phyloP scores from a whole-genome alignment of 2,329 filamentous ascomycete genomes.

The Penicillium sp. region DNA sequence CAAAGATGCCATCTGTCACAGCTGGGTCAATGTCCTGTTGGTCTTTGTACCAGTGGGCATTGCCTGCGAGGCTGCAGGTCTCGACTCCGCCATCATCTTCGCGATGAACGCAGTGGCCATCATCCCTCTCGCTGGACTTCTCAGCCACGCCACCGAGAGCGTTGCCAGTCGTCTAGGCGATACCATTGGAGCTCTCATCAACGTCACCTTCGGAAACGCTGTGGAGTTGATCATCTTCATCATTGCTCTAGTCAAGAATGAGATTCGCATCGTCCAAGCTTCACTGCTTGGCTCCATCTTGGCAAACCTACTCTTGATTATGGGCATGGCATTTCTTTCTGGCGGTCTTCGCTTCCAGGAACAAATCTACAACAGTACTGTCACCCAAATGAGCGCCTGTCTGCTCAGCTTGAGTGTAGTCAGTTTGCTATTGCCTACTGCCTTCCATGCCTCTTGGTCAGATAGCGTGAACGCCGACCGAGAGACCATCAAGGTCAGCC shows the following conservation, averaged over 20 bases:
- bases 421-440: slow-evolving; percentile 84
- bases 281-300: slow-evolving; percentile 87
- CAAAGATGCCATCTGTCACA: slow-evolving; percentile 37
- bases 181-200: slow-evolving; percentile 70
- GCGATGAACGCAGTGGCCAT: slow-evolving; percentile 75
- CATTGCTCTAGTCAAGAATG: slow-evolving; percentile 75
- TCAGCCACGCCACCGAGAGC: slow-evolving; percentile 73
- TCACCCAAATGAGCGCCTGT: slow-evolving; percentile 95
- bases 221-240: slow-evolving; percentile 79
- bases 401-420: slow-evolving; percentile 87
- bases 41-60: slow-evolving; percentile 47
- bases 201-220: slow-evolving; percentile 77
- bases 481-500: slow-evolving; percentile 79
- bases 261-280: slow-evolving; percentile 90
- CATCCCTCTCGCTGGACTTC: slow-evolving; percentile 70
- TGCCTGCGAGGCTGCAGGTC: slow-evolving; percentile 35
- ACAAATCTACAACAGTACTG: slow-evolving; percentile 94
- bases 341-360: slow-evolving; percentile 85
- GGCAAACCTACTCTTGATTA: slow-evolving; percentile 81
- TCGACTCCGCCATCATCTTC: slow-evolving; percentile 66
- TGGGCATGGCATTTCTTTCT: slow-evolving; percentile 88
- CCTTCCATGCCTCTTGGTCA: slow-evolving; percentile 85
- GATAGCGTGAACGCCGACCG: slow-evolving; percentile 63
- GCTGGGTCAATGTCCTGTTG: slow-evolving; percentile 47
- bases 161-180: slow-evolving; percentile 73